Evolutionary conservation across 768 basidiomycete genomes (phyloP), one percentile per base, ranked within the genome.

Genomic region (Podaxis mareebaensis): DNA sequence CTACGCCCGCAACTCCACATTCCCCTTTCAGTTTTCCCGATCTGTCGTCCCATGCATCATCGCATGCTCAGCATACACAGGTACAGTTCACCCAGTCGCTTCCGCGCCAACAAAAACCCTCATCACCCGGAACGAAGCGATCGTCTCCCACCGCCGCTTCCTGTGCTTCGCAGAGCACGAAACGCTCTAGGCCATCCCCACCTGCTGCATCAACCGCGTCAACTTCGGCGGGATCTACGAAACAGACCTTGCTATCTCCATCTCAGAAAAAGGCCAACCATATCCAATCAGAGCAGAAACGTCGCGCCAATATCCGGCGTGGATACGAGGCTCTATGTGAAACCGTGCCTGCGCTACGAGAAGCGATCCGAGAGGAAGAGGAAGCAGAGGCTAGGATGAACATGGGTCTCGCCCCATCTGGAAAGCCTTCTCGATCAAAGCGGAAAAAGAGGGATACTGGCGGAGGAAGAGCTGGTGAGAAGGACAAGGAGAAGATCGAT

Each of bases 261-360:
- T 88, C 90, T 2, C 92, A 95, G 79, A 96, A 96, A 73, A 93
- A 95, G 72, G 90, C 90, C 44, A 96, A 96, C 69, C 95, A 97
- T 71, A 96, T 97, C 67, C 91, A 93, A 68, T 91, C 89, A 2
- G 95, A 97, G 77, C 94, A 96, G 78, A 96, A 96, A 74, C 88
- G 95, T 26, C 86, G 95, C 36, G 93, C 93, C 13, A 95, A 95
- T 69, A 96, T 97, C 57, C 83, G 93, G 11, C 78, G 88, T 42
- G 95, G 94, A 11, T 96, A 96, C 72, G 95, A 96, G 68, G 87
- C 90, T 6, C 80, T 97, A 0, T 95, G 94, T 69, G 89, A 89
- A 26, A 85, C 86, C 28, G 89, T 97, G 0, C 95, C 95, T 10
- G 80, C 91, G 2, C 79, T 97, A 40, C 77, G 88, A 17, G 93